Conservation (phyloP, 2,329 filamentous ascomycete species). For the Pestalotiopsis sp. region DNA sequence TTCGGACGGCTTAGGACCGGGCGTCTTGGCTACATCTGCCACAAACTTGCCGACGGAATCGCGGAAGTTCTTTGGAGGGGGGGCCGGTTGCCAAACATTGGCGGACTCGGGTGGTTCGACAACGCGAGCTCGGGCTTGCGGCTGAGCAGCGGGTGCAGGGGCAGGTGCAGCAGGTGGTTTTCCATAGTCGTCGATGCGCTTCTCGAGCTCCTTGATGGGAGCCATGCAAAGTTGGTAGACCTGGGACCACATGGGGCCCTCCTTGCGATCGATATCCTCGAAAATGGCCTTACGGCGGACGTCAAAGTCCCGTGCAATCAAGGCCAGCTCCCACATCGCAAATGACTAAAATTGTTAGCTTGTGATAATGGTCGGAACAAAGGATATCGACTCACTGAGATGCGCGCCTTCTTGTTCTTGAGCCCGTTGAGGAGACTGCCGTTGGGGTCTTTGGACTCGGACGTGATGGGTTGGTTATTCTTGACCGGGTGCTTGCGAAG, state of each 20-base stretch:
- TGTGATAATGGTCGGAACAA: not conserved
- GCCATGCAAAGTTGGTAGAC: slow-evolving; percentile 71
- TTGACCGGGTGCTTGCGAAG: slow-evolving; percentile 82
- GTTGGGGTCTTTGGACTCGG: slow-evolving; percentile 87
- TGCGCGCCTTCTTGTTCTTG: slow-evolving; percentile 78
- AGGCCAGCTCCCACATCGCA: slow-evolving; percentile 87
- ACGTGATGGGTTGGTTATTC: slow-evolving; percentile 80
- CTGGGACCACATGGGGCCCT: slow-evolving; percentile 81
- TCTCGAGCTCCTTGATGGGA: slow-evolving; percentile 67
- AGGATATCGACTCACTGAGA: slow-evolving; percentile 55
- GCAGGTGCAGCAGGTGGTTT: slow-evolving; percentile 43
- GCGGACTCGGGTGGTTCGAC: slow-evolving; percentile 46
- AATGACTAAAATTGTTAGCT: slow-evolving; percentile 58
- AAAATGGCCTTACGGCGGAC: slow-evolving; percentile 80
- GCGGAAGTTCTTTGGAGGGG: slow-evolving; percentile 39
- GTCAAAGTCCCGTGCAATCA: slow-evolving; percentile 75
- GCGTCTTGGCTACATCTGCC: slow-evolving; percentile 44
- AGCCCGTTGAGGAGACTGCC: slow-evolving; percentile 84
- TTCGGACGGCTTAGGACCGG: slow-evolving; percentile 50
- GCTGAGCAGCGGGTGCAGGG: slow-evolving; percentile 23
- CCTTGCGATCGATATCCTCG: slow-evolving; percentile 81
- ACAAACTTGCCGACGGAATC: slow-evolving; percentile 49
- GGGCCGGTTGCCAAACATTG: slow-evolving; percentile 44
- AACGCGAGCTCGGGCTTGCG: slow-evolving; percentile 35
- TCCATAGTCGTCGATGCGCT: slow-evolving; percentile 66